Base-by-base conservation (phyloP, 2,329 filamentous ascomycete species). In the Sporothrix pseudoabietina region DNA sequence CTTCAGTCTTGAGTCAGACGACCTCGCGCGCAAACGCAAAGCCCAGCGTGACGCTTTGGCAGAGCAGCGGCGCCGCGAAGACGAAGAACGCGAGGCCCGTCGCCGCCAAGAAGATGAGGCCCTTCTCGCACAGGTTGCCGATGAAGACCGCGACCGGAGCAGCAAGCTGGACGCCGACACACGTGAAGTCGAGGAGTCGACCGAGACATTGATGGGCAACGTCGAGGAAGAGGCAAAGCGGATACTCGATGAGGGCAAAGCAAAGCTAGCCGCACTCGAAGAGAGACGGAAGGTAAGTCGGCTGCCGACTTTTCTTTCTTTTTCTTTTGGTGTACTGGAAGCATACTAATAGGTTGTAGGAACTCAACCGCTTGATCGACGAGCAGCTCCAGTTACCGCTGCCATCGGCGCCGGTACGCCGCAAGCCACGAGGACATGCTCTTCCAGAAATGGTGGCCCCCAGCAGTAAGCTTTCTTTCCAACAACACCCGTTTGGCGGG, bases 281-380 rank as follows among this genome's bases (percentile, higher is more conserved):
- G 79, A 80, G 70, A 79, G 77, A 75, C 76, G 82, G 76, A 78
- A 73, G 71, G 80, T 82, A 57, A 52, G 63, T 61, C 8, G 26
- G 32, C 22, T 65, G 44, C 10, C 12, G 44, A 35, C 2, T 35
- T 35, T 35, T 35, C 2, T 35, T 35, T 35, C 35, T 35, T 35
- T 8, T 35, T 35, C 35, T 5, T 8, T 5, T 35, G 8, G 6
- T 1, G 19, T 6, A 12, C 4, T 32, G 32, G 6, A 63, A 65
- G 44, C 10, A 30, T 39, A 7, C 19, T 55, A 22, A 54, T 30
- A 30, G 8, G 30, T 16, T 54, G 16, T 19, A 84, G 82, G 82
- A 85, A 76, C 78, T 85, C 73, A 84, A 84, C 71, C 82, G 79
- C 26, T 77, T 80, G 55, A 82, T 85, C 54, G 83, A 84, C 47